These are phyloP conservation scores for Cucurbita argyrosperma DNA, from an alignment of 306 rosid species.

Conservation along the genomic window DNA sequence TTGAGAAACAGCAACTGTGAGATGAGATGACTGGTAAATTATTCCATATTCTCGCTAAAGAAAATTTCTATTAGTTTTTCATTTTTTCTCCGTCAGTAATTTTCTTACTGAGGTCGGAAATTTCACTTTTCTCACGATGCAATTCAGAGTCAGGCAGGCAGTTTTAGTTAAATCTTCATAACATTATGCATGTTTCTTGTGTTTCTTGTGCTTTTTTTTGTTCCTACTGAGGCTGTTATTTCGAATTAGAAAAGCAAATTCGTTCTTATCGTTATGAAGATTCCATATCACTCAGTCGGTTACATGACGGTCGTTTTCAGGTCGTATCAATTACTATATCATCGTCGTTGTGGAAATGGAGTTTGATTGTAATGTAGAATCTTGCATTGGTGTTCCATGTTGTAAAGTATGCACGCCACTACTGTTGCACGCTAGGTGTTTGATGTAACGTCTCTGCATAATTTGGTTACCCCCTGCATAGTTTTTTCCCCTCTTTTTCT, in stretches of 20 bases:
- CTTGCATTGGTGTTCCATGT: not conserved
- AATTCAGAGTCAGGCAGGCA: not conserved
- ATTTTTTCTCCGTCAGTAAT: not conserved
- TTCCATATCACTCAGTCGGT: not conserved
- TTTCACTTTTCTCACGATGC: not conserved
- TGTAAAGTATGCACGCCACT: conserved; percentile 5
- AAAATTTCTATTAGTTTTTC: not conserved
- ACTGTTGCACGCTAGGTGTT: conserved; percentile 8
- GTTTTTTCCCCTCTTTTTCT: not conserved
- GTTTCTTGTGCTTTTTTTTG: not conserved
- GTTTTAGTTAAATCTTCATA: not conserved
- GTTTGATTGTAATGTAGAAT: not conserved
- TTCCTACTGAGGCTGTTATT: not conserved
- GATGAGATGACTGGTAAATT: not conserved
- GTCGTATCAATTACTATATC: conserved; percentile 3
- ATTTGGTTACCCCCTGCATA: not conserved
- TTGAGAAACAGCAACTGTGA: not conserved
- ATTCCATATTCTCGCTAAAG: not conserved
- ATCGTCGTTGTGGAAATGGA: not conserved
- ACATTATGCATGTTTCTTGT: not conserved
- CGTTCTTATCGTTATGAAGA: conserved; percentile 1
- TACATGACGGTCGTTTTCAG: conserved; percentile 7
- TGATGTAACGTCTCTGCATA: conserved; percentile 4
- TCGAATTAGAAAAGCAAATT: not conserved
- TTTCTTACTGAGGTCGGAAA: not conserved